These are phyloP conservation scores for Tetradesmus obliquus DNA, from an alignment of 139 green algal species.

Conservation along the genomic window DNA sequence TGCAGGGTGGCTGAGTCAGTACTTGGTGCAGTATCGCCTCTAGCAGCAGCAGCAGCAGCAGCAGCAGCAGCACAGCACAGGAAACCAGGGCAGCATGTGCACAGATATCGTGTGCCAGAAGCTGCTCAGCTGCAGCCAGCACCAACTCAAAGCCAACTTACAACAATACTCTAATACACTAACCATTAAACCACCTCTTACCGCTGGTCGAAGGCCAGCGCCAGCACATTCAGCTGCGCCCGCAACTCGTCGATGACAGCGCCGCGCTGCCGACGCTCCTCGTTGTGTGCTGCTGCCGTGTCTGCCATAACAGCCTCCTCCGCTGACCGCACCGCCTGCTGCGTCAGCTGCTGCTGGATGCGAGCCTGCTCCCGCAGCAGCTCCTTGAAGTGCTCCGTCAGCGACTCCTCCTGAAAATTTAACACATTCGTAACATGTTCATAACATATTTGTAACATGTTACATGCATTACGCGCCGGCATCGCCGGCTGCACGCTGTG, in stretches of 20 bases:
- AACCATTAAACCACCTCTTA: neutral
- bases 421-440: neutral
- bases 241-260: conserved; percentile 6
- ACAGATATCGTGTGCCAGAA: no score
- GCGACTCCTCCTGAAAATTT: conserved; percentile 4
- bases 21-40: no score
- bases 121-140: no score
- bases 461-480: neutral
- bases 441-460: neutral
- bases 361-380: conserved; percentile 28
- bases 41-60: no score
- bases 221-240: conserved; percentile 23
- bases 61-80: no score
- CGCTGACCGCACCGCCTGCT: neutral
- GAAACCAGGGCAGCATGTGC: no score
- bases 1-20: no score
- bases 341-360: neutral
- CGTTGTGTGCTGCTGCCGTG: neutral
- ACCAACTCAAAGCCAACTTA: no score
- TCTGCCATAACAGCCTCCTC: neutral
- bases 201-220: conserved; percentile 35
- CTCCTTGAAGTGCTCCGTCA: conserved; percentile 44
- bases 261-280: conserved; percentile 16
- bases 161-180: no score
- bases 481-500: no score